Base-by-base conservation (phyloP, 2,329 filamentous ascomycete genomes). In the Xylaria sp. region DNA sequence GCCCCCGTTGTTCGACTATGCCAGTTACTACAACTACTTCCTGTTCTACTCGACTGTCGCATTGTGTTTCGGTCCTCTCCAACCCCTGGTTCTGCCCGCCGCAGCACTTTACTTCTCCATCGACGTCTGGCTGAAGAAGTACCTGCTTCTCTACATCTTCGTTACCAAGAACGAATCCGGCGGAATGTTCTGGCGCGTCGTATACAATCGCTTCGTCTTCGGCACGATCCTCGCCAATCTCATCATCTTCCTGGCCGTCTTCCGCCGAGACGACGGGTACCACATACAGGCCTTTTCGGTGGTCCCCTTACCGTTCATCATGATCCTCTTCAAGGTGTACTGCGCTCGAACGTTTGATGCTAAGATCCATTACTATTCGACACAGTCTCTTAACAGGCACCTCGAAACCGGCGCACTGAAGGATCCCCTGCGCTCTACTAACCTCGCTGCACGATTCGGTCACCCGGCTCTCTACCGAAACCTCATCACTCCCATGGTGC, bases 11-110 rank as follows among this genome's bases (percentile, higher is more conserved):
- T 97, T 99, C 72, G 92, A 97, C 67, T 97, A 97, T 70, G 91
- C 94, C 60, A 91, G 86, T 67, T 97, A 97, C 76, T 99, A 97
- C 82, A 97, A 97, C 74, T 97, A 96, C 74, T 97, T 97, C 75
- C 80, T 97, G 35, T 99, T 91, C 76, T 99, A 97, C 76, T 81
- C 89, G 23, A 97, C 93, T 0, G 90, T 97, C 37, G 89, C 91
- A 0, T 79, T 99, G 13, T 91, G 87, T 68, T 97, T 94, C 70
- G 86, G 88, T 1, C 85, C 87, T 1, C 80, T 97, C 55, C 94
- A 97, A 74, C 94, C 94, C 0, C 80, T 97, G 23, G 89, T 94
- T 1, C 80, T 99, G 6, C 86, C 90, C 0, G 89, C 95, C 46
- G 91, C 90, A 0, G 92, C 92, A 1, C 76, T 97, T 35, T 99